Conservation (phyloP, 2,329 filamentous ascomycete species). For the Alternaria sp. region DNA sequence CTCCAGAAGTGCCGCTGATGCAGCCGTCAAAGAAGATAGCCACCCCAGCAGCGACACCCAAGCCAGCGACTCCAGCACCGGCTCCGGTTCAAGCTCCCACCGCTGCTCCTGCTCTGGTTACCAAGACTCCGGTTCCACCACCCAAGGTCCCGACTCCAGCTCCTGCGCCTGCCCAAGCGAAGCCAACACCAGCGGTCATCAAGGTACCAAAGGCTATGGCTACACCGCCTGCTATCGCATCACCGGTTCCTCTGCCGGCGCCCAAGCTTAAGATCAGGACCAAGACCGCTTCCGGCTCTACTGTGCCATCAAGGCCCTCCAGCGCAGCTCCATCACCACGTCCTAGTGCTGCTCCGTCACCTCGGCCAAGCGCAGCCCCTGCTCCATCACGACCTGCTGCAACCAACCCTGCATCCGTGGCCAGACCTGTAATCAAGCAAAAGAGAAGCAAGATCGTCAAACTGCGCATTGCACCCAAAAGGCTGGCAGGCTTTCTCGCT, state of each 20-base stretch:
- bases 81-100: not conserved
- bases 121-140: conserved; percentile 2
- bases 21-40: conserved; percentile 24
- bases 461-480: conserved; percentile 25
- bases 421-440: conserved; percentile 14
- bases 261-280: conserved; percentile 40
- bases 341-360: conserved; percentile 16
- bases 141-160: conserved; percentile 12
- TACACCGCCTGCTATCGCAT: conserved; percentile 31
- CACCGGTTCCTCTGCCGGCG: conserved; percentile 30
- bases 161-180: conserved; percentile 13
- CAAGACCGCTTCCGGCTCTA: conserved; percentile 23
- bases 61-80: conserved; percentile 9
- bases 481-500: conserved; percentile 15
- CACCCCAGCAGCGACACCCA: conserved; percentile 25
- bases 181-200: conserved; percentile 18
- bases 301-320: conserved; percentile 10
- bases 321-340: conserved; percentile 24
- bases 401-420: conserved; percentile 6
- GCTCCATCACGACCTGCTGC: conserved; percentile 7
- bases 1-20: conserved; percentile 25
- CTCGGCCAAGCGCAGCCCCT: conserved; percentile 16
- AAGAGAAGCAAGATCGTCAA: conserved; percentile 39
- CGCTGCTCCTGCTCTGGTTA: not conserved
- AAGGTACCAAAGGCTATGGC: conserved; percentile 23